A percentile compares a stretch with the other conserved stretches of the same genome.
These are phyloP conservation scores for Ophiosphaerella herpotricha DNA, from an alignment of 2,329 filamentous ascomycete genomes.

Conservation along the genomic window DNA sequence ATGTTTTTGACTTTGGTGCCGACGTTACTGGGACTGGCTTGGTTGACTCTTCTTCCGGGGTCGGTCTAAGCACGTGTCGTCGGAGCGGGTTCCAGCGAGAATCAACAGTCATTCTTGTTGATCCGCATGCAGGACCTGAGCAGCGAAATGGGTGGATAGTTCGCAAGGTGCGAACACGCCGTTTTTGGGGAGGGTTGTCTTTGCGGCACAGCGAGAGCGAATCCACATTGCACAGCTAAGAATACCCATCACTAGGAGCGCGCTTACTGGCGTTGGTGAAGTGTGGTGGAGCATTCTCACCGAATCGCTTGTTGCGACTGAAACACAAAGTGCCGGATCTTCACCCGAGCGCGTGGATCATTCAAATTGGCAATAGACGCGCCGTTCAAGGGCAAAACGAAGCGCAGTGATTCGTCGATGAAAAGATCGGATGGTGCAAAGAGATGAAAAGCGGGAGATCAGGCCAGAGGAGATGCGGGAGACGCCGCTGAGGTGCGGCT, in stretches of 20 bases:
- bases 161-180: conserved; percentile 28
- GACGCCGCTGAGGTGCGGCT: neutral
- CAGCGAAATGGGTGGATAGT: conserved; percentile 18
- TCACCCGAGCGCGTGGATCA: neutral
- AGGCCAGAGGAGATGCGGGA: no score
- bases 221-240: conserved; percentile 18
- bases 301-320: conserved; percentile 29
- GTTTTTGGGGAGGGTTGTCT: conserved; percentile 22
- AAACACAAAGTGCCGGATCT: conserved; percentile 30
- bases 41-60: conserved; percentile 8
- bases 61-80: conserved; percentile 5
- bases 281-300: conserved; percentile 8
- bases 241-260: conserved; percentile 17
- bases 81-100: conserved; percentile 18
- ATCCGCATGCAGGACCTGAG: conserved; percentile 4
- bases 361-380: neutral
- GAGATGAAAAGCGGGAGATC: neutral
- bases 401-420: neutral
- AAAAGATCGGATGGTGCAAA: neutral
- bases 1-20: conserved; percentile 25
- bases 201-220: conserved; percentile 31
- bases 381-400: neutral
- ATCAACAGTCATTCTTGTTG: conserved; percentile 14
- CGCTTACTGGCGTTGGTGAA: conserved; percentile 21
- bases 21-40: neutral